These are phyloP conservation scores for Globisporangium iwayamae DNA, from an alignment of 352 stramenopile genomes.

Conservation along the genomic window DNA sequence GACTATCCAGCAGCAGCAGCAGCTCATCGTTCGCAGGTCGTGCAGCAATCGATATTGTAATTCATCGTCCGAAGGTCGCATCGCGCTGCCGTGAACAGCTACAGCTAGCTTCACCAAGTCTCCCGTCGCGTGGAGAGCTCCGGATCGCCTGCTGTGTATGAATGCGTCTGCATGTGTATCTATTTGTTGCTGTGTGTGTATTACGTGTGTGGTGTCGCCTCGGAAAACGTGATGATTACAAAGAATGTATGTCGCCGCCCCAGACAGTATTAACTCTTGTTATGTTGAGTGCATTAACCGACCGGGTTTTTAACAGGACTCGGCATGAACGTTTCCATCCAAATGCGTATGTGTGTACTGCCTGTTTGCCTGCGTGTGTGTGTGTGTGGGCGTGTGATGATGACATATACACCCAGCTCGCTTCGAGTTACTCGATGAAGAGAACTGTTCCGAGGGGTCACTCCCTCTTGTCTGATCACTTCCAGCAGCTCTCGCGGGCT, in stretches of 20 bases:
- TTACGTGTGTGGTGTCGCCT: conserved; percentile 10
- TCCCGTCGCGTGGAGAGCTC: too few species aligned
- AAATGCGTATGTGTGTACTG: conserved; percentile 16
- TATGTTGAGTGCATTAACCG: conserved; percentile 82
- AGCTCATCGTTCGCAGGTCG: background rate
- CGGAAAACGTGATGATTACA: conserved; percentile 83
- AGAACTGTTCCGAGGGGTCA: conserved; percentile 87
- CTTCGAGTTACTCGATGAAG: conserved; percentile 88
- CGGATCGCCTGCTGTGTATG: background rate
- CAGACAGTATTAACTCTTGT: conserved; percentile 79
- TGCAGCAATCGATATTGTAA: background rate
- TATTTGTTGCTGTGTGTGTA: conserved; percentile 13
- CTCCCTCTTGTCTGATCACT: conserved; percentile 87
- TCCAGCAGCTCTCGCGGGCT: conserved; percentile 11
- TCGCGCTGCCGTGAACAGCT: too few species aligned
- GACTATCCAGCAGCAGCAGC: background rate
- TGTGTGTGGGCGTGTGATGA: conserved; percentile 64
- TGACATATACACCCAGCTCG: conserved; percentile 88
- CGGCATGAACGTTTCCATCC: conserved; percentile 76
- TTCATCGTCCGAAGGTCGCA: background rate
- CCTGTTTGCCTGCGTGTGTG: conserved; percentile 21
- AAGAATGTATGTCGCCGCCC: conserved; percentile 86
- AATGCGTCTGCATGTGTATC: conserved; percentile 8
- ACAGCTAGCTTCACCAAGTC: too few species aligned
- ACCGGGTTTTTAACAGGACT: conserved; percentile 79